Evolutionary conservation across 495 filamentous ascomycete genomes (phyloP).

Genomic region (Umbilicaria muhlenbergii): DNA sequence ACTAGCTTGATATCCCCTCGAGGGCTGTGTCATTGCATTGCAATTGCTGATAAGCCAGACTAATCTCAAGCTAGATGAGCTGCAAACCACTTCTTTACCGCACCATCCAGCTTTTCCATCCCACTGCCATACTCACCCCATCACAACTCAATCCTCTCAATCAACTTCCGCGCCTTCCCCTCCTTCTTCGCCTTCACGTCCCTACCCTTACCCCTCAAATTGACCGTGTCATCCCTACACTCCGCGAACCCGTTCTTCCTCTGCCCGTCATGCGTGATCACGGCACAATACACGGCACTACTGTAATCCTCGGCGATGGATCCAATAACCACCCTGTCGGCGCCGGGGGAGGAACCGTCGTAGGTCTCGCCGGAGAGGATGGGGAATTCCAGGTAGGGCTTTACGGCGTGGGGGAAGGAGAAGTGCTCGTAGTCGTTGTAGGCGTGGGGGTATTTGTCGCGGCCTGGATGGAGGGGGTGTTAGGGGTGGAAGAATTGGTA

Average conservation of each 20-base stretch:
- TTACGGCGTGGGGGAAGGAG: constrained; percentile 12
- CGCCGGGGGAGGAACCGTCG: constrained; percentile 8
- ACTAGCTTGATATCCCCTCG: no score
- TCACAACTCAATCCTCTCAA: no score
- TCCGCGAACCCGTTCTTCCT: constrained; percentile 11
- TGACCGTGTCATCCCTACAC: constrained; percentile 11
- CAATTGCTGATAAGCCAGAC: no score
- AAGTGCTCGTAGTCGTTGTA: constrained; percentile 18
- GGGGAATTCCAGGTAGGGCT: constrained; percentile 17
- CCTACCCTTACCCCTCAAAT: neutral
- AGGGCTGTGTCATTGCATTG: no score
- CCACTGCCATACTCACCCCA: no score
- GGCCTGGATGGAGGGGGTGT: constrained; percentile 1
- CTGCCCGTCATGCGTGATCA: constrained; percentile 11
- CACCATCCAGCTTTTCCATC: no score
- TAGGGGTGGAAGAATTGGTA: no score
- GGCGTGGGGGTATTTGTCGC: constrained; percentile 16
- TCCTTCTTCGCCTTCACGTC: no score
- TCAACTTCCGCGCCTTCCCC: no score
- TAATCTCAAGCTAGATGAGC: no score
- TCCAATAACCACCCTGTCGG: constrained; percentile 16
- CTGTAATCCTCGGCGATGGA: constrained; percentile 11
- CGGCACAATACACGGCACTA: constrained; percentile 12
- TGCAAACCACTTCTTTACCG: no score
- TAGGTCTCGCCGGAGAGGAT: constrained; percentile 10